A percentile compares a stretch with the other conserved stretches of the same genome.
phyloP scores from a whole-genome alignment of 345 rosid species.

The Rubroshorea leprosula region DNA sequence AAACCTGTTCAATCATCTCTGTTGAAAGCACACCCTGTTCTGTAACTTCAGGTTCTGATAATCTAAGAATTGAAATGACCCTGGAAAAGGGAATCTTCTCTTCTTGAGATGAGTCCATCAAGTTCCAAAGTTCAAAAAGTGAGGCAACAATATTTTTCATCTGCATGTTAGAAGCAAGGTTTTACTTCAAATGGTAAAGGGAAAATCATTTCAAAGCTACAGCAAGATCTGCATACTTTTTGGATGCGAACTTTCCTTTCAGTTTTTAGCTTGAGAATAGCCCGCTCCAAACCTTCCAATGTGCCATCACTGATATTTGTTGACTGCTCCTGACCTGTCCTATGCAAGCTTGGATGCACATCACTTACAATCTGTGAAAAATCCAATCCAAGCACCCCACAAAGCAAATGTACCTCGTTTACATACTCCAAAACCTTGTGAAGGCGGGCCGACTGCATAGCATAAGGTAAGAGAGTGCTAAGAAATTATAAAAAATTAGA shows the following conservation, averaged over 20 bases:
- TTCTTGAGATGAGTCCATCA: constrained; percentile 82
- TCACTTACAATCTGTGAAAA: constrained; percentile 73
- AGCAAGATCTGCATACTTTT: constrained; percentile 39
- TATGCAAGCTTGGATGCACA: constrained; percentile 88
- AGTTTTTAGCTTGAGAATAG: constrained; percentile 57
- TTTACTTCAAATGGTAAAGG: constrained; percentile 11
- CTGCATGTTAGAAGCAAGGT: constrained; percentile 36
- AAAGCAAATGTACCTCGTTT: constrained; percentile 78
- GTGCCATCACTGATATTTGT: constrained; percentile 81
- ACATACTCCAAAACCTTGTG: constrained; percentile 66
- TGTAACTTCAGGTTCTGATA: constrained; percentile 54
- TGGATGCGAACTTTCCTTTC: constrained; percentile 69
- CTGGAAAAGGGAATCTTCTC: constrained; percentile 56
- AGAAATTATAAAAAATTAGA: not conserved
- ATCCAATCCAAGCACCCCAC: constrained; percentile 83
- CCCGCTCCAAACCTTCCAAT: constrained; percentile 65
- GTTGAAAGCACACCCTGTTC: constrained; percentile 65
- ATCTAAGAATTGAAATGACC: constrained; percentile 44
- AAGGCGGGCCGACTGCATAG: constrained; percentile 89
- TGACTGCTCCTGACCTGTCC: constrained; percentile 57
- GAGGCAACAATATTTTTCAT: constrained; percentile 54
- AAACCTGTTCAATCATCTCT: constrained; percentile 74
- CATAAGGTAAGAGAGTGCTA: constrained; percentile 19
- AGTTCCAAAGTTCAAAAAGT: constrained; percentile 76
- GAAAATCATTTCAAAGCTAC: constrained; percentile 2